A percentile compares a stretch with the other conserved stretches of the same genome.
These are phyloP conservation scores for Gloeophyllum trabeum DNA, from an alignment of 768 basidiomycete species.

Conservation along the genomic window DNA sequence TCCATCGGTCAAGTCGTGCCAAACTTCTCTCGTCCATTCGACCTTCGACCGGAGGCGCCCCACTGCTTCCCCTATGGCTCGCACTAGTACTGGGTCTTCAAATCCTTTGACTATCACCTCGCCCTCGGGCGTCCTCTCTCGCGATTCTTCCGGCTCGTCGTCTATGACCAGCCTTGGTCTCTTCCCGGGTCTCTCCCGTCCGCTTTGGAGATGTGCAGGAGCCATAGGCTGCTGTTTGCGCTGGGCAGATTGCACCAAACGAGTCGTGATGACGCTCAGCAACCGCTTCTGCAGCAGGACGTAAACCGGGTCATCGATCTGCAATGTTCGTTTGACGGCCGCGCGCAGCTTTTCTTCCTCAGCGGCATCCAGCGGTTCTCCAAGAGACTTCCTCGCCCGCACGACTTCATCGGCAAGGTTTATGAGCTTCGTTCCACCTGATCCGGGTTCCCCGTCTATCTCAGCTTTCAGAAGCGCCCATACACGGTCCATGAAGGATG, in stretches of 20 bases:
- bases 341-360: slow-evolving; percentile 44
- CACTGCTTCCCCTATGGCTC: slow-evolving; percentile 29
- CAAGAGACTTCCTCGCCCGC: slow-evolving; percentile 32
- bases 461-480: slow-evolving; percentile 57
- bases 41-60: slow-evolving; percentile 27
- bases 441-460: slow-evolving; percentile 27
- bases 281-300: slow-evolving; percentile 49
- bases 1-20: no score
- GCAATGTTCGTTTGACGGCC: slow-evolving; percentile 53
- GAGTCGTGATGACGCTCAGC: no score
- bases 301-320: slow-evolving; percentile 55
- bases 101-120: slow-evolving; percentile 45
- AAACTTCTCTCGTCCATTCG: slow-evolving; percentile 35
- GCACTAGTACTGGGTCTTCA: slow-evolving; percentile 46
- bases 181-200: slow-evolving; percentile 8
- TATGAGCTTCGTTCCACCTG: slow-evolving; percentile 39
- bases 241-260: no score
- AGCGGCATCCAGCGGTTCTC: slow-evolving; percentile 21
- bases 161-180: slow-evolving; percentile 6
- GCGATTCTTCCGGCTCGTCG: slow-evolving; percentile 1
- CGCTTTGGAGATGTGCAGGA: slow-evolving; percentile 12
- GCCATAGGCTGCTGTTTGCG: neutral
- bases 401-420: slow-evolving; percentile 71
- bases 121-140: slow-evolving; percentile 1
- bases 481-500: slow-evolving; percentile 43